Evolutionary conservation across 1,284 basidiomycete species (phyloP), one percentile per base, ranked within the genome.

Genomic region (Puccinia hordei): DNA sequence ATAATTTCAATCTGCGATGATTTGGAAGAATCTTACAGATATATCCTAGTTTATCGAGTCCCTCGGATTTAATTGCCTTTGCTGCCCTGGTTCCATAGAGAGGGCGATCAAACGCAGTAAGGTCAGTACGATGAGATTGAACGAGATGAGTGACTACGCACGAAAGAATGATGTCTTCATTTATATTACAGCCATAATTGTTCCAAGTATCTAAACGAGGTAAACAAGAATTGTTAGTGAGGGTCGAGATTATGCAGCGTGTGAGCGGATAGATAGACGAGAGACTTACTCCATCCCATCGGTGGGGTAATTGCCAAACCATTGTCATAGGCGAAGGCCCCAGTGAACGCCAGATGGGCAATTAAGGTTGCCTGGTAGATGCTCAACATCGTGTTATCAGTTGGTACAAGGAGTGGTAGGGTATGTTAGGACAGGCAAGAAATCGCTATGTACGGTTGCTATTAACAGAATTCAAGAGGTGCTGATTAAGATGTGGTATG

Each of bases 101-200:
- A 41, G n/a, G n/a, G 13, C 6, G 13, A 27, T 13, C 33, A 72
- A 49, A 59, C 41, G 17, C 35, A 27, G 38, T 6, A 74, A 46
- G 2, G 44, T 33, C 17, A 44, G 38, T 35, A 44, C 4, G 9
- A 24, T 5, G 10, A 9, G 59, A 55, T 13, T n/a, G 22, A 22
- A 38, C 33, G 3, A 2, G 27, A 35, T 22, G 30, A n/a, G 12
- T 22, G 10, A 35, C 38, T 27, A 46, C 73, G 12, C 13, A 74
- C 75, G 63, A 68, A 35, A 85, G 79, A 27, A 85, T 84, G 19
- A 82, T 81, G 24, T 84, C 83, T 46, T 84, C 84, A 2, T 83
- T 83, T 57, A 85, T 84, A 35, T 84, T 82, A 81, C 86, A 86
- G 0, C 82, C 84, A 72, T 84, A 84, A 15, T 82, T 82, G 73